Percentiles rank a stretch among this genome's conserved stretches.
These are phyloP conservation scores for Neolentinus lepideus DNA, from an alignment of 1,284 basidiomycete species.

Conservation along the genomic window DNA sequence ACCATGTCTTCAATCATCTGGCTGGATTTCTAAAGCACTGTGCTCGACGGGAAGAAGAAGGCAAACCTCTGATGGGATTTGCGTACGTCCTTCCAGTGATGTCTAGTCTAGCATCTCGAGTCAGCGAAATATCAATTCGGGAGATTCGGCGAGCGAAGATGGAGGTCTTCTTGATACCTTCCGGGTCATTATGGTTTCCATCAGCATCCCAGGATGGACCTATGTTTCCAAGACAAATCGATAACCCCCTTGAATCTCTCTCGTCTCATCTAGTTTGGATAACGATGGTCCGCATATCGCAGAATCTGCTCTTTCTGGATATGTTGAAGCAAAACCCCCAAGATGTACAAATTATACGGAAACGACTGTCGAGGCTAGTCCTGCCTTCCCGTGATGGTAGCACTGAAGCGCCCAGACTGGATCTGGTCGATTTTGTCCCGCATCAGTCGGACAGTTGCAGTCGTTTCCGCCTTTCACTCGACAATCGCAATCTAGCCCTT, in stretches of 20 bases:
- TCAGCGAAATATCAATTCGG: slow-evolving; percentile 66
- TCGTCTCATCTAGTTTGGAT: slow-evolving; percentile 45
- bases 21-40: slow-evolving; percentile 61
- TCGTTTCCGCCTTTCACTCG: slow-evolving; percentile 1
- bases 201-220: slow-evolving; percentile 40
- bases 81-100: slow-evolving; percentile 50
- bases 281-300: slow-evolving; percentile 62
- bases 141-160: slow-evolving; percentile 72
- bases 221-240: slow-evolving; percentile 48
- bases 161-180: slow-evolving; percentile 65
- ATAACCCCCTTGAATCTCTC: slow-evolving; percentile 40
- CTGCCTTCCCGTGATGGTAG: slow-evolving; percentile 40
- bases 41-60: slow-evolving; percentile 36
- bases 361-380: slow-evolving; percentile 57
- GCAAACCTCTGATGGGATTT: slow-evolving; percentile 42
- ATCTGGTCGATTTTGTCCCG: slow-evolving; percentile 35
- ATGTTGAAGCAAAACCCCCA: slow-evolving; percentile 64
- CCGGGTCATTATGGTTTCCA: slow-evolving; percentile 61
- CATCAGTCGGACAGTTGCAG: slow-evolving; percentile 11
- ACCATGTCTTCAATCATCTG: slow-evolving; percentile 64
- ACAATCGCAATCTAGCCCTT: slow-evolving; percentile 13
- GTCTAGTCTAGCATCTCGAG: slow-evolving; percentile 50
- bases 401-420: slow-evolving; percentile 24
- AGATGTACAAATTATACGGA: slow-evolving; percentile 67
- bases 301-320: slow-evolving; percentile 61